phyloP scores from a whole-genome alignment of 257 asterid species.

The Apocynum venetum region DNA sequence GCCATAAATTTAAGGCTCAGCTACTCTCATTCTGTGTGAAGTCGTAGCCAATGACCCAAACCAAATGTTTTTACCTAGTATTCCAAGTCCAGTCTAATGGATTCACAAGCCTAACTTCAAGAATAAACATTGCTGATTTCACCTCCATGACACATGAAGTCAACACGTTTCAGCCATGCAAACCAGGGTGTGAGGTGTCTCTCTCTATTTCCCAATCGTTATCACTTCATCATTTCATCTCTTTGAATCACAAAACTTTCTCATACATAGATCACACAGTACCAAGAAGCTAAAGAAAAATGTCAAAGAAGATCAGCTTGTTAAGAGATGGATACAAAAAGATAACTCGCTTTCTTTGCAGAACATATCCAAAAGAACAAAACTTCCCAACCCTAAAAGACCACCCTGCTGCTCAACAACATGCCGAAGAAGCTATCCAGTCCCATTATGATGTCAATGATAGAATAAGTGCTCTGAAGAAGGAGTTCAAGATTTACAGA shows the following conservation, averaged over 20 bases:
- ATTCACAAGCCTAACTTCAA: too few species aligned
- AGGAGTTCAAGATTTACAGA: slow-evolving; percentile 65
- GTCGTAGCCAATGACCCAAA: too few species aligned
- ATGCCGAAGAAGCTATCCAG: slow-evolving; percentile 43
- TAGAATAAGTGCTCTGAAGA: background rate
- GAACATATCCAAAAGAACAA: slow-evolving; percentile 14
- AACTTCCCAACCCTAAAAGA: slow-evolving; percentile 46
- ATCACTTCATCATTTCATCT: background rate
- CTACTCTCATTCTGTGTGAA: too few species aligned
- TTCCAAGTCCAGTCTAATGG: too few species aligned
- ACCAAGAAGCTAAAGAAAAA: background rate
- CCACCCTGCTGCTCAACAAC: slow-evolving; percentile 52
- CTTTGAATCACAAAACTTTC: background rate
- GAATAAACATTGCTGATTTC: background rate
- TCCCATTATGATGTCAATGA: slow-evolving; percentile 24
- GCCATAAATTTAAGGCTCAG: too few species aligned
- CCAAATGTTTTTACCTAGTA: too few species aligned
- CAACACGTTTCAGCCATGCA: slow-evolving; percentile 37
- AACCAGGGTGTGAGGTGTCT: background rate
- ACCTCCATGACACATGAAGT: background rate
- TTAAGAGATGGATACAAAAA: slow-evolving; percentile 36
- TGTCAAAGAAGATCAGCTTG: slow-evolving; percentile 32
- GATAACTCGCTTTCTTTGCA: slow-evolving; percentile 17
- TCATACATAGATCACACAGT: background rate
- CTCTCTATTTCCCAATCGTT: background rate